phyloP scores from a whole-genome alignment of 805 yeast genomes.

The Nakazawaea ishiwadae region DNA sequence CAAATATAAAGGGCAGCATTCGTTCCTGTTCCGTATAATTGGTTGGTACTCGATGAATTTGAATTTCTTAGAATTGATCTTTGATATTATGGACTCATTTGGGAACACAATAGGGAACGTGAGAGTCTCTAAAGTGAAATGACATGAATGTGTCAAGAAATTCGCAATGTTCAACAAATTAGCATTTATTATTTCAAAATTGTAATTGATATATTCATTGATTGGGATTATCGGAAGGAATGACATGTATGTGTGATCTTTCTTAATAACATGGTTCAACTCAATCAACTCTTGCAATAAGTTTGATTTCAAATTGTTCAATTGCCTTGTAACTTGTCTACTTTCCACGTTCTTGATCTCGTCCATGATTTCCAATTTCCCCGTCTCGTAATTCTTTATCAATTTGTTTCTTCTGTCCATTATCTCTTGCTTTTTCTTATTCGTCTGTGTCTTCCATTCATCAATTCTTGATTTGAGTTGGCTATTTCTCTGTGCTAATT shows the following conservation, averaged over 20 bases:
- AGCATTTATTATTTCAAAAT: constrained; percentile 18
- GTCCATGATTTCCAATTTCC: not conserved
- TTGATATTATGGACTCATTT: not conserved
- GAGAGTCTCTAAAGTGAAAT: no score
- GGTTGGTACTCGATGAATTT: constrained; percentile 13
- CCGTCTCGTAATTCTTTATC: not conserved
- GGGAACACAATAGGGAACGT: constrained; percentile 17
- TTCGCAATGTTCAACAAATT: constrained; percentile 18
- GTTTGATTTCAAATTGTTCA: constrained; percentile 12
- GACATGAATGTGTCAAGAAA: constrained; percentile 16
- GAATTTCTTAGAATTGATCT: constrained; percentile 9
- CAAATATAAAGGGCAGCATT: constrained; percentile 12
- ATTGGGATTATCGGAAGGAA: constrained; percentile 24
- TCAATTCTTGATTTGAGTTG: constrained; percentile 8
- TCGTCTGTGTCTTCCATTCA: constrained; percentile 7
- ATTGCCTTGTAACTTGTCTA: constrained; percentile 13
- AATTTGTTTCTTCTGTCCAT: not conserved
- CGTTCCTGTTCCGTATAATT: constrained; percentile 4
- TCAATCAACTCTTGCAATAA: constrained; percentile 17
- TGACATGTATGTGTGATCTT: constrained; percentile 13
- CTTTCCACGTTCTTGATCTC: not conserved
- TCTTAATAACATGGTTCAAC: constrained; percentile 10
- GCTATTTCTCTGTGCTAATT: constrained; percentile 10
- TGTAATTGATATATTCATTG: constrained; percentile 16
- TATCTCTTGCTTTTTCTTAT: not conserved